Evolutionary conservation across 129 eudicot genomes (phyloP), one percentile per base, ranked within the genome.

Genomic region (Artemisia tridentata): DNA sequence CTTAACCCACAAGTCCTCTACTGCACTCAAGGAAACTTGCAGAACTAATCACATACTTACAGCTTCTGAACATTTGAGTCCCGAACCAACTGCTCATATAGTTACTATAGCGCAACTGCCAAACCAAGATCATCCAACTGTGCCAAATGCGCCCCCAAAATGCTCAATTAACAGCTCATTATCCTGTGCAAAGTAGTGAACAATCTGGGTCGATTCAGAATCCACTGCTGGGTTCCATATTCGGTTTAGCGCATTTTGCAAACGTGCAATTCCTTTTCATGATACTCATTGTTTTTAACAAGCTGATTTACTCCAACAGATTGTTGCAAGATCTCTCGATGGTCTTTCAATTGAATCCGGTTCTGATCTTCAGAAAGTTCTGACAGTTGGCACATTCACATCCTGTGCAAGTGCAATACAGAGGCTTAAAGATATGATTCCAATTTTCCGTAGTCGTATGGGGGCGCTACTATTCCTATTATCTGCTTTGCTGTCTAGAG

Each of bases 401-500:
- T 87, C 99, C 23, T 71, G 14, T 43, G 66, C 68, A 10, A 80
- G 78, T 70, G 96, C 92, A 38, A 25, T 85, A 69, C 91, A 74
- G 29, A 87, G 73, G 80, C 91, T 93, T 11, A 91, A 87, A 78
- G 86, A 72, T 51, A 74, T 93, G 90, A 78, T 93, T 69, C 99
- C 99, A 63, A 62, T 87, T 72, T 90, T 89, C 56, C 83, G 87
- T 17, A 87, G 99, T 74, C 97, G 99, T 48, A 75, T 93, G 92
- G 99, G 99, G 65, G 99, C 99, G 73, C 80, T 93, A 72, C 72
- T 93, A 16, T 93, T 89, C 78, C 78, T 93, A 43, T 73, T 93
- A 71, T 93, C 99, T 53, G 97, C 99, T 48, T 82, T 93, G 74
- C 96, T 93, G 55, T 93, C 99, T 80, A 92, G 97, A 66, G 99